Evolutionary conservation across 805 yeast genomes (phyloP).

Genomic region (Ogataea trehalophila): DNA sequence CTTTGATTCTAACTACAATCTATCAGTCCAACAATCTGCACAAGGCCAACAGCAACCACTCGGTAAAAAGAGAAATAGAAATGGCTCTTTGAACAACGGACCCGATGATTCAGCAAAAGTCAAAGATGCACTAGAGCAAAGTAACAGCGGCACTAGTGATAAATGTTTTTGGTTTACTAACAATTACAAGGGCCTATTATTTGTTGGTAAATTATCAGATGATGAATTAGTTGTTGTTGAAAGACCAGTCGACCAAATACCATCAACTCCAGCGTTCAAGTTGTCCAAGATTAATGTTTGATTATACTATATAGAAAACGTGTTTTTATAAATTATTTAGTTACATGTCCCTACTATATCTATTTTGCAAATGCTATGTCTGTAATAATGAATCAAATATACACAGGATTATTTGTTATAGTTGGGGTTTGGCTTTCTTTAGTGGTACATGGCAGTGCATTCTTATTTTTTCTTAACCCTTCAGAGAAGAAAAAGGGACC

Average conservation of each 20-base stretch:
- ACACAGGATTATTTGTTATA: no score
- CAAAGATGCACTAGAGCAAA: conserved; percentile 7
- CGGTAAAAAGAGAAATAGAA: conserved; percentile 30
- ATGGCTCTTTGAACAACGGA: conserved; percentile 18
- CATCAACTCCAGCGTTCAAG: conserved; percentile 61
- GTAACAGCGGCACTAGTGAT: conserved; percentile 24
- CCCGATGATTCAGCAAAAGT: background rate
- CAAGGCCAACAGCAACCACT: conserved; percentile 27
- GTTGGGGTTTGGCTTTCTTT: no score
- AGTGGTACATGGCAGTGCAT: no score
- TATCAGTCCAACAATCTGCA: conserved; percentile 28
- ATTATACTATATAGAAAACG: no score
- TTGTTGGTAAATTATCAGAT: conserved; percentile 46
- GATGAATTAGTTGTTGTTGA: conserved; percentile 71
- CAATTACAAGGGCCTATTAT: conserved; percentile 69
- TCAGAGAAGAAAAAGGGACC: no score
- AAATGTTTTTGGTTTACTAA: conserved; percentile 69
- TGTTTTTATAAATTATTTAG: no score
- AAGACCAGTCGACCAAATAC: conserved; percentile 55
- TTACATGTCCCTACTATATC: no score
- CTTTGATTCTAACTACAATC: conserved; percentile 57
- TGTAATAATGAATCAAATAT: no score
- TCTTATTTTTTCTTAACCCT: no score
- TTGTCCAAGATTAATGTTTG: conserved; percentile 47
- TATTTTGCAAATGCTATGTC: no score